phyloP scores from a whole-genome alignment of 2,329 filamentous ascomycete genomes.

The Botryotinia convoluta region DNA sequence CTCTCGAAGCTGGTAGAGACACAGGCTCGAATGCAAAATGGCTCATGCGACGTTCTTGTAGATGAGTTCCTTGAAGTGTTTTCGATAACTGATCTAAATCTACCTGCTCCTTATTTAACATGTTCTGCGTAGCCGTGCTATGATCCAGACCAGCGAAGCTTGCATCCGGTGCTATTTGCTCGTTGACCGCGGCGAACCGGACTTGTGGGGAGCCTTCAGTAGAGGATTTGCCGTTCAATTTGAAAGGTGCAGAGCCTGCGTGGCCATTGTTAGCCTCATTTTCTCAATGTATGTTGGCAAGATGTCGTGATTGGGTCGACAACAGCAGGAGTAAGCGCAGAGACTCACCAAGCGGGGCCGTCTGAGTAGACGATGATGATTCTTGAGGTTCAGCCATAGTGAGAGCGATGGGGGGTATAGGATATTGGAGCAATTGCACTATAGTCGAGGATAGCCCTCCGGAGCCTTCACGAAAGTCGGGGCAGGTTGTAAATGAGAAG shows the following conservation, averaged over 20 bases:
- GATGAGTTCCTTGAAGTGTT: slow-evolving; percentile 67
- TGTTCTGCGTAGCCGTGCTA: slow-evolving; percentile 28
- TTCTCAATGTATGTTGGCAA: background rate
- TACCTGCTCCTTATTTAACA: slow-evolving; percentile 26
- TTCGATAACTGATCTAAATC: slow-evolving; percentile 54
- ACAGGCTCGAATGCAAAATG: slow-evolving; percentile 89
- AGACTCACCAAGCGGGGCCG: slow-evolving; percentile 30
- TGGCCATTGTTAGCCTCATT: slow-evolving; percentile 1
- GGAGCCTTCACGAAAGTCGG: slow-evolving; percentile 20
- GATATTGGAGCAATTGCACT: slow-evolving; percentile 18
- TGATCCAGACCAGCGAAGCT: slow-evolving; percentile 33
- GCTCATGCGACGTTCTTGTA: slow-evolving; percentile 80
- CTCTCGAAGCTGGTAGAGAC: slow-evolving; percentile 79
- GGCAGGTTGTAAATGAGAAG: slow-evolving; percentile 12
- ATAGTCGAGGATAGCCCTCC: slow-evolving; percentile 20
- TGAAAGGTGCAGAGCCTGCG: slow-evolving; percentile 13
- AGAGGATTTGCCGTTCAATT: slow-evolving; percentile 24
- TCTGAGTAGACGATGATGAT: slow-evolving; percentile 20
- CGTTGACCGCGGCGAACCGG: slow-evolving; percentile 67
- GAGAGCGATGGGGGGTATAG: slow-evolving; percentile 8
- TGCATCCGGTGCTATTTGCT: slow-evolving; percentile 62
- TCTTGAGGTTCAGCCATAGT: slow-evolving; percentile 29
- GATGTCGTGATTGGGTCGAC: slow-evolving; percentile 22
- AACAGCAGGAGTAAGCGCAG: slow-evolving; percentile 27
- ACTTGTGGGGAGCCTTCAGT: slow-evolving; percentile 50